Conservation (phyloP, 495 filamentous ascomycete genomes). For the Amniculicola lignicola region DNA sequence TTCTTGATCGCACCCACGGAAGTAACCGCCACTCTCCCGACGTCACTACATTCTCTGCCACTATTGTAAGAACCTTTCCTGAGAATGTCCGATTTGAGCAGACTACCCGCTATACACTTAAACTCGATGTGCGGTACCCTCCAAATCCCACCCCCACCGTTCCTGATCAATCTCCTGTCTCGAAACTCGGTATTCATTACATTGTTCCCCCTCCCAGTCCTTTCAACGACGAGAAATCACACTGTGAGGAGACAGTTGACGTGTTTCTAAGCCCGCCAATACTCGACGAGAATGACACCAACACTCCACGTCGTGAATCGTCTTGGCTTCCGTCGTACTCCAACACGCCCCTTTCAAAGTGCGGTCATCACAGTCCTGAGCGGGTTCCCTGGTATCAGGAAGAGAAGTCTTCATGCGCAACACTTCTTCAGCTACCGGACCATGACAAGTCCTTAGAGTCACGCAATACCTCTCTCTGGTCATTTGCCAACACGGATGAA, state of each 20-base stretch:
- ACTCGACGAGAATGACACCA: background rate
- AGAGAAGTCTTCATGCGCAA: background rate
- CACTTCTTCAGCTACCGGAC: no score
- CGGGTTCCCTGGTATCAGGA: background rate
- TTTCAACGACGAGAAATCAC: no score
- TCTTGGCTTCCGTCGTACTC: slow-evolving; percentile 21
- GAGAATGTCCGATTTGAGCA: slow-evolving; percentile 22
- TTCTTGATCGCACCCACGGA: background rate
- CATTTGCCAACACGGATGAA: no score
- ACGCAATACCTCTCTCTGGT: no score
- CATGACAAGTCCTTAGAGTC: no score
- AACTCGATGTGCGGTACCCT: slow-evolving; percentile 4
- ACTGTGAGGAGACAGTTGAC: background rate
- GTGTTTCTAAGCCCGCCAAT: slow-evolving; percentile 3
- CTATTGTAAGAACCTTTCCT: slow-evolving; percentile 6
- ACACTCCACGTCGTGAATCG: background rate
- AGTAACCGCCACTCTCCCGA: slow-evolving; percentile 1
- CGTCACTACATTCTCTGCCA: slow-evolving; percentile 11
- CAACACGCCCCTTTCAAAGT: slow-evolving; percentile 10
- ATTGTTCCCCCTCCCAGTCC: no score
- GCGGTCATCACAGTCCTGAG: background rate
- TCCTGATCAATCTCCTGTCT: no score
- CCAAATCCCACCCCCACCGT: background rate
- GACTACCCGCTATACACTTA: slow-evolving; percentile 19
- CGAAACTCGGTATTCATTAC: no score